Evolutionary conservation across 371 early-diverging fungal species (phyloP).

Genomic region (Cladochytrium tenue): DNA sequence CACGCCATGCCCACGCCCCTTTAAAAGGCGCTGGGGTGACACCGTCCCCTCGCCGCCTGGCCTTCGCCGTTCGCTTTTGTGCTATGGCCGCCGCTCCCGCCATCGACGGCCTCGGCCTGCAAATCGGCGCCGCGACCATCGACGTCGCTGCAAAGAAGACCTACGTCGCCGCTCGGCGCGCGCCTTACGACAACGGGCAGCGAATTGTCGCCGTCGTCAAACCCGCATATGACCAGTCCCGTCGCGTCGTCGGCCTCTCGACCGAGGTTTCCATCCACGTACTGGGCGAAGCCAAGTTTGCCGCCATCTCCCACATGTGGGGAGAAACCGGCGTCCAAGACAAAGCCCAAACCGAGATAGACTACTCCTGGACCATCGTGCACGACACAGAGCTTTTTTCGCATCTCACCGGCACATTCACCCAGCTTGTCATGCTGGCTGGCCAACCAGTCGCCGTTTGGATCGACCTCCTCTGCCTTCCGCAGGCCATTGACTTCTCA

Average conservation of each 20-base stretch:
- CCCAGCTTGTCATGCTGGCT: background rate
- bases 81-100: too few relatives aligned
- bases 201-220: too few relatives aligned
- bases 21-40: too few relatives aligned
- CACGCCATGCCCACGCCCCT: too few relatives aligned
- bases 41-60: too few relatives aligned
- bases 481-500: background rate
- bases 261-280: too few relatives aligned
- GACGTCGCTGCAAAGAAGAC: background rate
- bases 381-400: background rate
- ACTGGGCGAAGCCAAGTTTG: background rate
- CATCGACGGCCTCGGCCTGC: too few relatives aligned
- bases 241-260: background rate
- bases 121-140: background rate
- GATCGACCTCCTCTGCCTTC: slow-evolving; percentile 6
- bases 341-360: background rate
- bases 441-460: background rate
- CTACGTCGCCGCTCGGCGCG: background rate
- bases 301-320: slow-evolving; percentile 14
- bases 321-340: background rate
- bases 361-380: background rate
- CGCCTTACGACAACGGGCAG: background rate
- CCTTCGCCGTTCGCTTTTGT: too few relatives aligned
- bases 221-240: too few relatives aligned
- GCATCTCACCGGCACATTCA: background rate